Evolutionary conservation across 768 basidiomycete genomes (phyloP), one percentile per base, ranked within the genome.

Genomic region (Nidularia pulvinata): DNA sequence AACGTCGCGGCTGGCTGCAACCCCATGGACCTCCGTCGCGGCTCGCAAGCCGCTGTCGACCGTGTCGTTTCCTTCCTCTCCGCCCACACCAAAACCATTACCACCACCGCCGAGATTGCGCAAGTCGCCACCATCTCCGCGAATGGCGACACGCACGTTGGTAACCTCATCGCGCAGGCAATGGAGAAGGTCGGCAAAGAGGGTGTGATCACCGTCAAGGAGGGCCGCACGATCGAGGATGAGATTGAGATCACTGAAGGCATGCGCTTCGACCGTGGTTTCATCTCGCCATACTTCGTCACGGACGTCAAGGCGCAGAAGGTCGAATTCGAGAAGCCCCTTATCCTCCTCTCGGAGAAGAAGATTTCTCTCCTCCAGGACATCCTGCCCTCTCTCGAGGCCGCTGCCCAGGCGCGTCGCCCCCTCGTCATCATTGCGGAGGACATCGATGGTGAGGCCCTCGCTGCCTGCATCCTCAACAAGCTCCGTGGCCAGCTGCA

Each of bases 121-220:
- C 95, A 98, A 74, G 96, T 98, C 58, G 95, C 95, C n/a, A 98
- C 95, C 60, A 96, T 97, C 70, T 89, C 87, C 25, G 85, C 91
- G 9, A 84, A 84, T 53, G 80, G 83, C 35, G 96, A 98, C 74
- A 79, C 72, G 1, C 95, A 98, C 66, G 81, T 99, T 57, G 95
- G 96, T 45, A 87, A 88, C 67, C 83, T 99, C 65, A 98, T 98
- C 70, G 95, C 96, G 5, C 93, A 93, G 66, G 96, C 96, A 1
- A 99, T 98, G 96, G 96, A 98, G 76, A 97, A 97, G 72, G 96
- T 98, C 56, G 96, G 96, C 68, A 97, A 96, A 79, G 96, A 99
- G 75, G 96, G 96, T 69, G 96, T 98, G 66, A 98, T 99, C 79
- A 98, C 96, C 48, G 95, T 99, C 70, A 99, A 98, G 80, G 96